Evolutionary conservation across 2,329 filamentous ascomycete species (phyloP), one percentile per base, ranked within the genome.

Genomic region (Pyricularia pennisetigena): DNA sequence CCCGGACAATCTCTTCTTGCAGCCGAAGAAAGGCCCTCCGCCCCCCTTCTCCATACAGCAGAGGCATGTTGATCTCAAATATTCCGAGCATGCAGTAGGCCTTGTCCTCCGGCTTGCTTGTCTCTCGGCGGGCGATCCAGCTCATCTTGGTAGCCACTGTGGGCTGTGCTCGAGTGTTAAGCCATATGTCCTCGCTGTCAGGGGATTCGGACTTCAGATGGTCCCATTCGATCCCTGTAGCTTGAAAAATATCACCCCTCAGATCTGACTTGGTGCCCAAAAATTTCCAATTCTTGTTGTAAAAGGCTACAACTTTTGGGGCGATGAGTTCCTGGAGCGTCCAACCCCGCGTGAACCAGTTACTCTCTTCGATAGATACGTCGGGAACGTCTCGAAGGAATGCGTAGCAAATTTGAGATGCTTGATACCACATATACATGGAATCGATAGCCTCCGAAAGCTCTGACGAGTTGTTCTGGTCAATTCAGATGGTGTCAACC

Each of bases 401-500:
- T 9, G 69, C 73, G 35, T 71, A 73, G 28, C 74, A 75, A 1
- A 68, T 35, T 1, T 66, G 24, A 1, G 73, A 61, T 0, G 69
- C n/a, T n/a, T 29, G 64, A 23, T 75, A 75, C 73, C 73, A 74
- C 0, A 66, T 70, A 71, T 66, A 68, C 68, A 68, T 68, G 64
- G 68, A 66, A 32, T 72, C 72, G 35, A 73, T 72, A 1, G 71
- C 71, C 49, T 74, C 72, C 14, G 69, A 68, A 3, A 75, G 67
- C 62, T 74, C 73, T 3, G 70, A 69, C 35, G 71, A 73, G 68
- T 71, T 73, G n/a, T 66, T 67, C 66, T 75, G 74, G 68, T 75
- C 72, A 59, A 75, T 75, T 68, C 74, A 75, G 64, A 71, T 73
- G 0, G 73, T 75, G 57, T 74, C 74, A 12, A 72, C 66, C 73